Evolutionary conservation across 148 eudicot genomes (phyloP).

Genomic region (Persicaria tinctoria): DNA sequence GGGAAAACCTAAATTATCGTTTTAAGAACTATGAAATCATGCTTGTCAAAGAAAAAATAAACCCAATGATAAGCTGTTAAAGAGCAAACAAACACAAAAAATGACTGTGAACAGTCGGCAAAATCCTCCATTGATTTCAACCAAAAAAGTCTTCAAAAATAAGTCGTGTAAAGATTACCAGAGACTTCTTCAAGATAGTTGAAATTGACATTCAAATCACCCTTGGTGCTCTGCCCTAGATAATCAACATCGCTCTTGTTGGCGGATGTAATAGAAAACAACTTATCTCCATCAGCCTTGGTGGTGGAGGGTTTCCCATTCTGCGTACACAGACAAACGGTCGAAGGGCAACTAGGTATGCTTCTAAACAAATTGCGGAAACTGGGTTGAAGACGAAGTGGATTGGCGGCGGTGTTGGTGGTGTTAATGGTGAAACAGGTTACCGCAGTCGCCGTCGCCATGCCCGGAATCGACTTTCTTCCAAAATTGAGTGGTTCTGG

Average conservation of each 20-base stretch:
- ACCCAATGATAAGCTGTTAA: background rate
- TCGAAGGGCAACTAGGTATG: conserved; percentile 4
- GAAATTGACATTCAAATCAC: conserved; percentile 57
- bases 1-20: background rate
- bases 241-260: conserved; percentile 54
- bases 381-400: background rate
- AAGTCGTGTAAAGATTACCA: conserved; percentile 14
- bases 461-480: background rate
- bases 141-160: background rate
- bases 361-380: background rate
- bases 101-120: background rate
- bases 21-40: background rate
- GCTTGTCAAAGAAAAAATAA: background rate
- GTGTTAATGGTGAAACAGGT: background rate
- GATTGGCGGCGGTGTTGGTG: background rate
- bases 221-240: conserved; percentile 83
- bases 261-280: conserved; percentile 43
- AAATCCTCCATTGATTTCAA: background rate
- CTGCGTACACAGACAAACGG: background rate
- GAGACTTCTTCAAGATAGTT: conserved; percentile 23
- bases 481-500: background rate
- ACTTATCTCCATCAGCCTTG: conserved; percentile 22
- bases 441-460: background rate
- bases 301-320: background rate
- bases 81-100: background rate